These are phyloP conservation scores for Capronia epimyces DNA, from an alignment of 2,329 filamentous ascomycete species.

Conservation along the genomic window DNA sequence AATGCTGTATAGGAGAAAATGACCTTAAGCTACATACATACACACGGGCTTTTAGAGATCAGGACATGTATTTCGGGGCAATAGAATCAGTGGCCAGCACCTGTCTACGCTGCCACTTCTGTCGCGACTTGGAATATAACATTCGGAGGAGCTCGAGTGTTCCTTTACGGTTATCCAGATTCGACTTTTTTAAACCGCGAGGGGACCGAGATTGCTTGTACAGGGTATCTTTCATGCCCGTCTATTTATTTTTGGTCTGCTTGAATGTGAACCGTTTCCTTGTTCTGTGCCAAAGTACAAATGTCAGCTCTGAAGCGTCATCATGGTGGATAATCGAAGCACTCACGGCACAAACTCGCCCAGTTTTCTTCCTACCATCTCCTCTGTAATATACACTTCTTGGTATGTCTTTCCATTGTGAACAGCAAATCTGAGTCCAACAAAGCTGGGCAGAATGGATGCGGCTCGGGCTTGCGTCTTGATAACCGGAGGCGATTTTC, in stretches of 20 bases:
- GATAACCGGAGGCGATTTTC: constrained; percentile 58
- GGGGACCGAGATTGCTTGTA: not conserved
- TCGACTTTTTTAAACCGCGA: not conserved
- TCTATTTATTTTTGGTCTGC: constrained; percentile 64
- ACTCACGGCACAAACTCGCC: constrained; percentile 86
- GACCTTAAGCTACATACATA: no score
- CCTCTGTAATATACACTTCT: constrained; percentile 78
- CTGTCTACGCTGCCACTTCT: not conserved
- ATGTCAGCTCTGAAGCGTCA: not conserved
- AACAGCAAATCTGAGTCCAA: constrained; percentile 81
- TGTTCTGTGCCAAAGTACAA: constrained; percentile 45
- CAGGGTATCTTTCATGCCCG: not conserved
- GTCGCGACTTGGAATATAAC: no score
- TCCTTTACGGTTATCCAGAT: no score
- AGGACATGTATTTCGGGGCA: not conserved
- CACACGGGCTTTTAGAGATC: not conserved
- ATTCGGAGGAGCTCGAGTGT: no score
- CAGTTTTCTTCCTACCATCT: constrained; percentile 94
- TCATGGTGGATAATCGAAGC: not conserved
- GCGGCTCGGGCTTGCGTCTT: constrained; percentile 81
- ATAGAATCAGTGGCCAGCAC: not conserved
- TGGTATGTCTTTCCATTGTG: constrained; percentile 87
- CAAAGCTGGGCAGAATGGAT: constrained; percentile 87
- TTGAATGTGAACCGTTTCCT: constrained; percentile 64
- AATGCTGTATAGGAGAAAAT: not conserved